These are phyloP conservation scores for Lignosus rhinocerotis DNA, from an alignment of 1,284 basidiomycete species.

Conservation along the genomic window DNA sequence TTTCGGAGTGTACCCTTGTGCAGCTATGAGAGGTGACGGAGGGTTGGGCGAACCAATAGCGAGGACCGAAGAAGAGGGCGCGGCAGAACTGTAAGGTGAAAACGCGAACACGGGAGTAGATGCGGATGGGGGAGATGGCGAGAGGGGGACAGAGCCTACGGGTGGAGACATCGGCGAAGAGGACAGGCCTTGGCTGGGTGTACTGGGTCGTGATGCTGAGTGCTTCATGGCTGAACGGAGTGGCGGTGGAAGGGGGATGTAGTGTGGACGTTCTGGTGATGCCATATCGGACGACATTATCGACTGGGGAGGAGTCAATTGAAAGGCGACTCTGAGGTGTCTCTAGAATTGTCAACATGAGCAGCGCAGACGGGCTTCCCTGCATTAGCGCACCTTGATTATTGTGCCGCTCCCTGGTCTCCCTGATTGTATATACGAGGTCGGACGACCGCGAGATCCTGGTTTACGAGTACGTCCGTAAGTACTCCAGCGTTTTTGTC, in stretches of 20 bases:
- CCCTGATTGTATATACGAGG: not conserved
- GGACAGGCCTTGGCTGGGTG: conserved; percentile 20
- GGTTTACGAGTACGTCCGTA: not conserved
- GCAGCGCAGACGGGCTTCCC: not conserved
- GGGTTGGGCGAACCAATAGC: conserved; percentile 14
- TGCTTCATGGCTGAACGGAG: conserved; percentile 57
- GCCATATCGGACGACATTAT: conserved; percentile 14
- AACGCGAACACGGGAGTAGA: conserved; percentile 12
- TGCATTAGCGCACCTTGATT: not conserved
- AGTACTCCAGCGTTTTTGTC: not conserved
- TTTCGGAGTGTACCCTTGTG: conserved; percentile 73
- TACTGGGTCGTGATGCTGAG: conserved; percentile 31
- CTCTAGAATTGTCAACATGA: not conserved
- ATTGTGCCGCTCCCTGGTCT: not conserved
- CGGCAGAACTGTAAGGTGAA: conserved; percentile 15
- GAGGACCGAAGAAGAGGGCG: conserved; percentile 16
- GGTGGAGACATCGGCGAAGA: conserved; percentile 21
- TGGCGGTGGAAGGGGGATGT: conserved; percentile 31
- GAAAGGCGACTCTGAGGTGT: too few relatives aligned
- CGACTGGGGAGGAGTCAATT: not conserved
- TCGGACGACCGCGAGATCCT: not conserved
- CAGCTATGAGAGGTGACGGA: conserved; percentile 32
- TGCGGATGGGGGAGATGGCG: conserved; percentile 12
- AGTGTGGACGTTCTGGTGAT: conserved; percentile 29
- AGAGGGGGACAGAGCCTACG: conserved; percentile 19